Evolutionary conservation across 495 filamentous ascomycete genomes (phyloP), one percentile per base, ranked within the genome.

Genomic region (Halenospora varia): DNA sequence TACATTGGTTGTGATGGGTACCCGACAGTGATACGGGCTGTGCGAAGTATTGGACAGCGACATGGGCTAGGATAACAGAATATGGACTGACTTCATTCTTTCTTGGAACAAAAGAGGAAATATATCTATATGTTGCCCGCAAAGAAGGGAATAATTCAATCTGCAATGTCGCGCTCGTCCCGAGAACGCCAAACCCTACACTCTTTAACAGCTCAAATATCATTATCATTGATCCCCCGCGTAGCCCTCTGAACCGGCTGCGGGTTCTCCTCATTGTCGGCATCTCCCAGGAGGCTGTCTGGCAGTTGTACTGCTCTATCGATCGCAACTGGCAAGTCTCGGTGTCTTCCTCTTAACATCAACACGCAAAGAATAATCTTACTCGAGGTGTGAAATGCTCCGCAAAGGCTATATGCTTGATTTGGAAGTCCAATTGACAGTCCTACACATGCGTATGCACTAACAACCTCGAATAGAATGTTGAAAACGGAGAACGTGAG

Each of bases 401-500:
- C 83, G 19, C 80, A 88, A 62, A 97, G 90, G 1, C 86, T 88
- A 9, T 88, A 78, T 59, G 93, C 86, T 64, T 80, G 74, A 9
- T 68, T 71, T 0, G 88, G 80, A 49, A 91, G 92, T 3, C 93
- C 93, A 6, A 97, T 77, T 26, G 83, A 88, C 54, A 97, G 78
- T 29, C 93, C 93, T 25, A 97, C 93, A 3, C 91, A 96, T 55
- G 93, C 93, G 48, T 97, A 97, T 4, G 91, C 92, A 29, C 87
- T 91, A 51, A 96, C 85, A 49, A 94, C 82, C 62, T 97, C 92
- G 63, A 97, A 97, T 8, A 97, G 78, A 13, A 93, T 81, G 20
- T 80, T 76, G 69, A 93, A 97, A 62, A 92, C 74, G 54, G 87
- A 86, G 70, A 96, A 93, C 6, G 77, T 68, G 44, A 62, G 53